Evolutionary conservation across 306 rosid species (phyloP).

Genomic region (Prinsepia uniflora): DNA sequence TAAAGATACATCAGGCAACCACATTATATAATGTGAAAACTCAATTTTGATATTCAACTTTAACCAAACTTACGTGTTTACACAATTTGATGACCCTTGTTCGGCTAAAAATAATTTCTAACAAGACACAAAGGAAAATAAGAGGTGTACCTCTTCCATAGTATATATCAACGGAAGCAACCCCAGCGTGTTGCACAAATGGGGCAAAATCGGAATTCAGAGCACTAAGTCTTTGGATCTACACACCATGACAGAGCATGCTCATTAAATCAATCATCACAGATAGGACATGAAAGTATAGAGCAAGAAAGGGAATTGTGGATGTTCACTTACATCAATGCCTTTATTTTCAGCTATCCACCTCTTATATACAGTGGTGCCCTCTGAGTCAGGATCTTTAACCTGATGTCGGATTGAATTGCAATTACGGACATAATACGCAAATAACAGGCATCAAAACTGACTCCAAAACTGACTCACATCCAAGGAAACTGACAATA

Average conservation of each 20-base stretch:
- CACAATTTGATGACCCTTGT: background rate
- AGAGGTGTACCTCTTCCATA: conserved; percentile 71
- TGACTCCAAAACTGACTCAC: background rate
- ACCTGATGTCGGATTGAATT: conserved; percentile 52
- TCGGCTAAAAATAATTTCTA: conserved; percentile 1
- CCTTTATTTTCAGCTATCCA: conserved; percentile 46
- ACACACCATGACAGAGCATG: conserved; percentile 28
- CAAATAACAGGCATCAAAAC: conserved; percentile 9
- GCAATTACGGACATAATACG: conserved; percentile 5
- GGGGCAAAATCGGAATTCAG: conserved; percentile 88
- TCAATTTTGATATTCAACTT: background rate
- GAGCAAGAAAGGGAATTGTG: conserved; percentile 5
- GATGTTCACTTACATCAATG: conserved; percentile 41
- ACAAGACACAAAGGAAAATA: background rate
- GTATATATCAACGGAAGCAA: conserved; percentile 79
- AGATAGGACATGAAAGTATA: conserved; percentile 2
- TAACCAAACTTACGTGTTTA: background rate
- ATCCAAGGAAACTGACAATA: background rate
- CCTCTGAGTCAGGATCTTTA: conserved; percentile 73
- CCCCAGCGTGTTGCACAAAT: conserved; percentile 87
- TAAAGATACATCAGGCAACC: conserved; percentile 11
- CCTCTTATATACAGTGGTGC: conserved; percentile 45
- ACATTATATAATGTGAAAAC: background rate
- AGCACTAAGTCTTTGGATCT: conserved; percentile 76
- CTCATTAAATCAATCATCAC: background rate